Evolutionary conservation across 192 early-diverging fungal species (phyloP).

Genomic region (Powellomyces hirtus): DNA sequence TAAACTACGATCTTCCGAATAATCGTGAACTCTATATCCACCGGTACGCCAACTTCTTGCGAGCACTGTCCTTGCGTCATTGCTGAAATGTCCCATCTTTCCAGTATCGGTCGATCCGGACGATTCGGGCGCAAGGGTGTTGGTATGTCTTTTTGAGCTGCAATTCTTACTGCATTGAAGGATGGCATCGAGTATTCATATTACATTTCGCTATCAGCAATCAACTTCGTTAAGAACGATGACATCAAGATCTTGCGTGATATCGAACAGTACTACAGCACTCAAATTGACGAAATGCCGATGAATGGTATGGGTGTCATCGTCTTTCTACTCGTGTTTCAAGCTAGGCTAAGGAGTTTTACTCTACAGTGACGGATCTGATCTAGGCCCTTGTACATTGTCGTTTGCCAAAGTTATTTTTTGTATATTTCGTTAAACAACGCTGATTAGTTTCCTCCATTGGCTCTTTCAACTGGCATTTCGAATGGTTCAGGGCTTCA

Average conservation of each 20-base stretch:
- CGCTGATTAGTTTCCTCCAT: too few species aligned
- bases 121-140: conserved; percentile 99
- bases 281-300: conserved; percentile 97
- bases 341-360: too few species aligned
- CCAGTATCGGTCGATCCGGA: conserved; percentile 88
- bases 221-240: conserved; percentile 97
- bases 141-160: conserved; percentile 18
- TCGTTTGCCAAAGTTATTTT: background rate
- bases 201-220: conserved; percentile 48
- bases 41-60: conserved; percentile 42
- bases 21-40: conserved; percentile 99
- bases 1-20: conserved; percentile 94
- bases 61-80: background rate
- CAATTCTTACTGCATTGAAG: background rate
- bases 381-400: background rate
- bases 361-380: background rate
- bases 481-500: too few species aligned
- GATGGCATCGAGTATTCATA: background rate
- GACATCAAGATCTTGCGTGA: conserved; percentile 91
- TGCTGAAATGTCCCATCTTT: background rate
- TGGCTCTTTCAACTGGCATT: too few species aligned
- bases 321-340: background rate
- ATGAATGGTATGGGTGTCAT: conserved; percentile 41
- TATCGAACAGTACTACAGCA: conserved; percentile 97
- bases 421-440: background rate